Evolutionary conservation across 1,284 basidiomycete species (phyloP).

Genomic region (Ceratobasidium sp.): DNA sequence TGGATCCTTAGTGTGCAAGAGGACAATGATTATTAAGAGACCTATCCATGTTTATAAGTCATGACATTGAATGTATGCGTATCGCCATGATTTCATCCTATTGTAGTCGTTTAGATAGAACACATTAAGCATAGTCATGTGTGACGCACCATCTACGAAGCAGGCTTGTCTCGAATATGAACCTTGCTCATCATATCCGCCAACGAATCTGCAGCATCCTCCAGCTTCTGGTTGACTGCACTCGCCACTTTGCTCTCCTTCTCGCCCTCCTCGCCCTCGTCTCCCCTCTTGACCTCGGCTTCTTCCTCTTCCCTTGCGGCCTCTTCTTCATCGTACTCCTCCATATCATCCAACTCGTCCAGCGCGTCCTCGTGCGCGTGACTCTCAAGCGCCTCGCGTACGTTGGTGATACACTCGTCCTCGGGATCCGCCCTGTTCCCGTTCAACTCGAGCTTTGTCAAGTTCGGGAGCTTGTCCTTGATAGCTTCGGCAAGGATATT

Average conservation of each 20-base stretch:
- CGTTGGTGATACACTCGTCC: conserved; percentile 74
- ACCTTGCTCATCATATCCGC: conserved; percentile 63
- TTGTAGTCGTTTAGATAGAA: background rate
- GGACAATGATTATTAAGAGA: no score
- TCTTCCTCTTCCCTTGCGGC: conserved; percentile 61
- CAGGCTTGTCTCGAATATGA: conserved; percentile 42
- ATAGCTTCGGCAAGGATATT: conserved; percentile 75
- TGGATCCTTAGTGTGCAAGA: background rate
- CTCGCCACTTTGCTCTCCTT: conserved; percentile 49
- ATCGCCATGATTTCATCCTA: background rate
- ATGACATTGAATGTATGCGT: background rate
- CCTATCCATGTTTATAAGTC: no score
- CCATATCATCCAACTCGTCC: conserved; percentile 78
- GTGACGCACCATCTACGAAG: conserved; percentile 20
- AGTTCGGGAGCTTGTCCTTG: conserved; percentile 64
- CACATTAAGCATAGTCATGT: background rate
- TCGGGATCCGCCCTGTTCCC: conserved; percentile 89
- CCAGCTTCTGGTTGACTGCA: conserved; percentile 58
- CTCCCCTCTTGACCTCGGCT: conserved; percentile 55
- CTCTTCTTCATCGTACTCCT: conserved; percentile 64
- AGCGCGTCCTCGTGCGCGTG: conserved; percentile 86
- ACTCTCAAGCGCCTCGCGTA: conserved; percentile 72
- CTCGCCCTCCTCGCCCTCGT: conserved; percentile 55
- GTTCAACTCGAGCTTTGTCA: conserved; percentile 82
- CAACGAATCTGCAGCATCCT: conserved; percentile 58